Evolutionary conservation across 176 grass and related monocot genomes (phyloP), one percentile per base, ranked within the genome.

Genomic region (Luzula sylvatica): DNA sequence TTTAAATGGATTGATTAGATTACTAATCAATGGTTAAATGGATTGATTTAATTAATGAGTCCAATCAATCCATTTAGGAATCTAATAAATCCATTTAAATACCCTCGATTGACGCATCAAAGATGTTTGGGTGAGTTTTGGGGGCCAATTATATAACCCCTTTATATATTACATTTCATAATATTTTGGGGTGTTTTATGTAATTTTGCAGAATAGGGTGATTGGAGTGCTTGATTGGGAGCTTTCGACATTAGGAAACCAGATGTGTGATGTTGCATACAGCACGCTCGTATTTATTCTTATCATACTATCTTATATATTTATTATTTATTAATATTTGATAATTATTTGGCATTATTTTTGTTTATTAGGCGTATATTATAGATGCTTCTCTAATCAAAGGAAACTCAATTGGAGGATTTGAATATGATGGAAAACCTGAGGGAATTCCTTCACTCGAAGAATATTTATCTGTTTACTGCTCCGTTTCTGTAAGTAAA

Each of bases 141-240:
- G n/a, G n/a, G n/a, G n/a, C n/a, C n/a, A n/a, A n/a, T n/a, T n/a
- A n/a, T n/a, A n/a, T n/a, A n/a, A n/a, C n/a, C n/a, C n/a, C n/a
- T n/a, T n/a, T n/a, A n/a, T n/a, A n/a, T n/a, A n/a, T n/a, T 29
- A 15, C 27, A 47, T 41, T 59, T 43, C 18, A 59, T 7, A 59
- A 30, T 38, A 17, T 58, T 38, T 53, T 52, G 38, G 18, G 23
- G 55, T 15, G 21, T 73, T 6, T 11, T 5, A 41, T 58, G 41
- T 60, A 38, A 50, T 19, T 8, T 51, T 75, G 14, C 83, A 95
- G 89, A 83, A 88, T 71, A 71, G 58, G 54, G 84, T 95, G 22
- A 88, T 95, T 76, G 90, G 84, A 39, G 66, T 95, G 66, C 81
- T 95, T 70, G 90, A 95, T 85, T 95, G 90, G 90, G 90, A 95